Evolutionary conservation across 2,329 filamentous ascomycete species (phyloP).

Genomic region (Fusarium ramigenum): DNA sequence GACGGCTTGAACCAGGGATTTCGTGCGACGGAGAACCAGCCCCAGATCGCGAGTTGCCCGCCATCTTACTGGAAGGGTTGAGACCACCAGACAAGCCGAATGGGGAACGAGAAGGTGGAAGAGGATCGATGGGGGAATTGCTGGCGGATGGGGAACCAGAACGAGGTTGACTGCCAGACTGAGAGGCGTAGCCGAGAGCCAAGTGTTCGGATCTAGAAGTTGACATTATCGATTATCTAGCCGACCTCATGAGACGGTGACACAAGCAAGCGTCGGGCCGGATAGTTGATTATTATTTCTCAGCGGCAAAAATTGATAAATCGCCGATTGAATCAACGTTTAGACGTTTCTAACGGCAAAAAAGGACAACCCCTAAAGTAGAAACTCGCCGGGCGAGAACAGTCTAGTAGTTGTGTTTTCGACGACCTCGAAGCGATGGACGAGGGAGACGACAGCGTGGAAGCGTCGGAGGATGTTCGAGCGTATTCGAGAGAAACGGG

Average conservation of each 20-base stretch:
- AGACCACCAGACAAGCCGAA: constrained; percentile 75
- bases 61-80: constrained; percentile 67
- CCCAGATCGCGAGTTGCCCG: constrained; percentile 75
- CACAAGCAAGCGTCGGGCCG: constrained; percentile 39
- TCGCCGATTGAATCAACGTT: constrained; percentile 28
- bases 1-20: constrained; percentile 72
- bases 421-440: constrained; percentile 19
- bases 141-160: constrained; percentile 83
- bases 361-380: constrained; percentile 24
- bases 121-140: constrained; percentile 81
- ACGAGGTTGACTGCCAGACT: constrained; percentile 73
- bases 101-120: constrained; percentile 73
- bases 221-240: constrained; percentile 91
- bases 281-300: constrained; percentile 43
- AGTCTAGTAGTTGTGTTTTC: constrained; percentile 29
- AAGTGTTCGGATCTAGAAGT: constrained; percentile 86
- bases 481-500: constrained; percentile 37
- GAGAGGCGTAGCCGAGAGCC: constrained; percentile 82
- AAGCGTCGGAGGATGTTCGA: constrained; percentile 30
- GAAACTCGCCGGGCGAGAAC: constrained; percentile 14
- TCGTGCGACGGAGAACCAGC: constrained; percentile 98
- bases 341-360: constrained; percentile 28
- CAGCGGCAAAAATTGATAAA: constrained; percentile 19
- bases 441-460: constrained; percentile 28
- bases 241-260: constrained; percentile 57